Percentiles rank a stretch among this genome's conserved stretches.
These are phyloP conservation scores for Ceriops tagal DNA, from an alignment of 345 rosid species.

Conservation along the genomic window DNA sequence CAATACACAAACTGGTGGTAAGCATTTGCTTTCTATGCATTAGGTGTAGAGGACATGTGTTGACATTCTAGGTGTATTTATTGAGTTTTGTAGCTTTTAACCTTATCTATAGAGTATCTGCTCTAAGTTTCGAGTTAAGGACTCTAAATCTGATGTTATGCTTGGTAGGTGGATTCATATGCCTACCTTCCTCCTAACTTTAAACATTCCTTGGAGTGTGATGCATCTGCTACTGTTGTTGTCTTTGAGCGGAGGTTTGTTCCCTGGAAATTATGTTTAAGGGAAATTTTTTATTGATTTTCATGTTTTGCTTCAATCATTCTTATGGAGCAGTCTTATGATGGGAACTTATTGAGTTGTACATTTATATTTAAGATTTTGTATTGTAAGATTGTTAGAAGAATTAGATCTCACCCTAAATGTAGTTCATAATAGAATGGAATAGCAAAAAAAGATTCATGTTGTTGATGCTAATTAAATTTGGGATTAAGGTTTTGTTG, in stretches of 20 bases:
- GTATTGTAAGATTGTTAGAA: no score
- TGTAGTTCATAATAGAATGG: no score
- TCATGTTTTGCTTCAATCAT: constrained; percentile 7
- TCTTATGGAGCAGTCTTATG: background rate
- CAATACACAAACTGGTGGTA: constrained; percentile 50
- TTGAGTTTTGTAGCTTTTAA: background rate
- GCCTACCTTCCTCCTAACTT: constrained; percentile 81
- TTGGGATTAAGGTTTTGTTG: no score
- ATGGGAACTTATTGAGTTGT: background rate
- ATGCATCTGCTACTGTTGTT: constrained; percentile 57
- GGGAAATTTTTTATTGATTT: constrained; percentile 6
- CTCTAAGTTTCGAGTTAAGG: background rate
- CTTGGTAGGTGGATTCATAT: constrained; percentile 71
- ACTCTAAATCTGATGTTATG: constrained; percentile 9
- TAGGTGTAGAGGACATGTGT: background rate
- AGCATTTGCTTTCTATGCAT: constrained; percentile 12
- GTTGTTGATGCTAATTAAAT: no score
- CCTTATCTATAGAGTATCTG: background rate
- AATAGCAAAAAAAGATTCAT: no score
- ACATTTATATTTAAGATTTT: no score
- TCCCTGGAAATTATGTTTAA: constrained; percentile 1
- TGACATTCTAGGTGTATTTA: background rate
- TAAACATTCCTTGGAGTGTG: constrained; percentile 52
- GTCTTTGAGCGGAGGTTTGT: constrained; percentile 69
- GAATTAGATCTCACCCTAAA: no score